Conservation (phyloP, 1,284 basidiomycete species). For the Coriolopsis trogii region DNA sequence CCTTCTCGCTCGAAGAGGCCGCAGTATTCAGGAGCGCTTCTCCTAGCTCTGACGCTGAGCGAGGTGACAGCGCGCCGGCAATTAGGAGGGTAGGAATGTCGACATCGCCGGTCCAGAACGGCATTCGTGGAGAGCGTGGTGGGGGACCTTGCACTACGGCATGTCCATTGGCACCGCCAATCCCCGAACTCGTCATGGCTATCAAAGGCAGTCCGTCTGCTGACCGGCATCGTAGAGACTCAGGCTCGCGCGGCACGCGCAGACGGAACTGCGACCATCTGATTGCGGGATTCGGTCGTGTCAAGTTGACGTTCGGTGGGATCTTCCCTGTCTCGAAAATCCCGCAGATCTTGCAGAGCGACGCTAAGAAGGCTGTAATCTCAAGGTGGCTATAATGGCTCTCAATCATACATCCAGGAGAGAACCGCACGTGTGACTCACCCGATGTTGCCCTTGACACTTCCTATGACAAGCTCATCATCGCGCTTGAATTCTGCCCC, state of each 20-base stretch:
- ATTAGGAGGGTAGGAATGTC: slow-evolving; percentile 34
- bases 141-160: slow-evolving; percentile 41
- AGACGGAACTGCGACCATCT: slow-evolving; percentile 39
- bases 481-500: slow-evolving; percentile 39
- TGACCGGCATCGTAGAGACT: slow-evolving; percentile 23
- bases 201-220: slow-evolving; percentile 32
- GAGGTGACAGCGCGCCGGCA: slow-evolving; percentile 37
- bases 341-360: slow-evolving; percentile 43
- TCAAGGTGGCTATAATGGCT: slow-evolving; percentile 41
- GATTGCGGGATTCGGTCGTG: slow-evolving; percentile 40
- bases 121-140: not conserved
- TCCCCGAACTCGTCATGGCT: slow-evolving; percentile 46
- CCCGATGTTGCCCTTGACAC: slow-evolving; percentile 52
- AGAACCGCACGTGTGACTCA: slow-evolving; percentile 28
- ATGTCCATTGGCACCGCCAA: slow-evolving; percentile 47
- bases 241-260: slow-evolving; percentile 27
- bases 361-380: slow-evolving; percentile 45
- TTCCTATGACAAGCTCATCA: slow-evolving; percentile 40
- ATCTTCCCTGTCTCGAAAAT: slow-evolving; percentile 40
- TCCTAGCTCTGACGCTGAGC: slow-evolving; percentile 29
- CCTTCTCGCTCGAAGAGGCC: slow-evolving; percentile 6
- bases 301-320: slow-evolving; percentile 44
- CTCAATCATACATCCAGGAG: slow-evolving; percentile 29
- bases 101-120: slow-evolving; percentile 5
- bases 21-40: not conserved